These are phyloP conservation scores for Penicillium soppii DNA, from an alignment of 495 filamentous ascomycete genomes.

Conservation along the genomic window DNA sequence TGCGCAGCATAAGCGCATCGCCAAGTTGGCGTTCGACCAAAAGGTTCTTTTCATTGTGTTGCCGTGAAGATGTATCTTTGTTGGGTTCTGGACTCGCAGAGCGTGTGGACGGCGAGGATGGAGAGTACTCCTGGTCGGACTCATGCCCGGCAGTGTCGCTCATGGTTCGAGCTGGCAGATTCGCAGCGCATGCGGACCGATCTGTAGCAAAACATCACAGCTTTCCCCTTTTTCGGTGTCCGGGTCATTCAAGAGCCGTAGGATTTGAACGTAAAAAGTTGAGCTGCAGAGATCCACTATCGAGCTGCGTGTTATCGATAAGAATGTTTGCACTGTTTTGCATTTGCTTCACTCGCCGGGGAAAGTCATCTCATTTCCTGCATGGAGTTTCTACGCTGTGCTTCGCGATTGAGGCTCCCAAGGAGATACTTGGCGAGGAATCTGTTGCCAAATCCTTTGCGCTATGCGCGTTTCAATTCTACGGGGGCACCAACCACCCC, in stretches of 20 bases:
- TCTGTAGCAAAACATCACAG: conserved; percentile 29
- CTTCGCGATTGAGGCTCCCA: conserved; percentile 14
- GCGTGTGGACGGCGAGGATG: conserved; percentile 2
- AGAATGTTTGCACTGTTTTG: conserved; percentile 48
- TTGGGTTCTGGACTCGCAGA: conserved; percentile 5
- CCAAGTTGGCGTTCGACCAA: neutral
- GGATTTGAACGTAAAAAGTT: conserved; percentile 18
- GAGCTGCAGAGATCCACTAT: conserved; percentile 8
- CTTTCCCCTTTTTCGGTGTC: neutral
- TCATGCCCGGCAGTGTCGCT: conserved; percentile 31
- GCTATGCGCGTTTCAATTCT: conserved; percentile 27
- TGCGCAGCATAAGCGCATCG: neutral
- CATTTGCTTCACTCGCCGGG: neutral
- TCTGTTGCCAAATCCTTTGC: neutral
- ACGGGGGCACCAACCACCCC: conserved; percentile 24
- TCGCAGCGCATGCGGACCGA: conserved; percentile 15
- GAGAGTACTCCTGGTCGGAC: conserved; percentile 23
- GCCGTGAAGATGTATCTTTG: neutral
- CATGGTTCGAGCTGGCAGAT: conserved; percentile 33
- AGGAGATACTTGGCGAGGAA: neutral
- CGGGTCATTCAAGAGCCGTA: neutral
- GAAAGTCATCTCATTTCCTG: neutral
- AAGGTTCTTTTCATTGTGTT: neutral
- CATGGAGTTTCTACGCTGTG: conserved; percentile 36
- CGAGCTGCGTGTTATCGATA: conserved; percentile 26